Percentiles rank a stretch among this genome's conserved stretches.
Evolutionary conservation across 495 filamentous ascomycete genomes (phyloP).

Genomic region (Tuber umbilicatum): DNA sequence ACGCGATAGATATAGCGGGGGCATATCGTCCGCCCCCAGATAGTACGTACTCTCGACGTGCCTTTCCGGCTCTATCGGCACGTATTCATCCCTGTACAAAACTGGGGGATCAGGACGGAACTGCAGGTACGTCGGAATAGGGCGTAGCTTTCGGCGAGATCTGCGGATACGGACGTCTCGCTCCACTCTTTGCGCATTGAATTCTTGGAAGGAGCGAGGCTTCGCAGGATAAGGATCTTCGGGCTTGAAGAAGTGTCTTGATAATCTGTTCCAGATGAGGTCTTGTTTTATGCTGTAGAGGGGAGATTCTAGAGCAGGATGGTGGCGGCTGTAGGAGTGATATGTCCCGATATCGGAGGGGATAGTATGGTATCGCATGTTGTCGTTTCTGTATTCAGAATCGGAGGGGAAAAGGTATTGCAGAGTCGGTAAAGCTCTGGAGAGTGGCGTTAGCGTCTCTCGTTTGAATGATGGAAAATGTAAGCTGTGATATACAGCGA

Average conservation of each 20-base stretch:
- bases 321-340: background rate
- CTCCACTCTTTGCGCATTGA: constrained; percentile 28
- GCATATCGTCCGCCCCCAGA: constrained; percentile 25
- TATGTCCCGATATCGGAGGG: background rate
- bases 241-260: constrained; percentile 29
- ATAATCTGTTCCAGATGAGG: constrained; percentile 31
- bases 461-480: background rate
- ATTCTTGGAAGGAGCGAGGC: constrained; percentile 30
- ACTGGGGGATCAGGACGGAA: constrained; percentile 7
- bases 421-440: background rate
- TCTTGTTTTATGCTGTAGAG: constrained; percentile 33
- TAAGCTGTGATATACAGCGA: background rate
- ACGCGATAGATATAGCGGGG: constrained; percentile 28
- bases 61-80: constrained; percentile 11
- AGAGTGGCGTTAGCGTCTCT: background rate
- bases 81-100: background rate
- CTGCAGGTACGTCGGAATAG: constrained; percentile 7
- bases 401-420: background rate
- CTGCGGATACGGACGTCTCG: constrained; percentile 28
- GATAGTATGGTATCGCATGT: background rate
- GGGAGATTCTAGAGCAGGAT: constrained; percentile 11
- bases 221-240: constrained; percentile 31
- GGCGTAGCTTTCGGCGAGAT: constrained; percentile 24
- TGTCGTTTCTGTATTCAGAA: background rate
- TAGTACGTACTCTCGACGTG: constrained; percentile 29